These are phyloP conservation scores for Erysimum pusillum DNA, from an alignment of 441 rosid species.

Conservation along the genomic window DNA sequence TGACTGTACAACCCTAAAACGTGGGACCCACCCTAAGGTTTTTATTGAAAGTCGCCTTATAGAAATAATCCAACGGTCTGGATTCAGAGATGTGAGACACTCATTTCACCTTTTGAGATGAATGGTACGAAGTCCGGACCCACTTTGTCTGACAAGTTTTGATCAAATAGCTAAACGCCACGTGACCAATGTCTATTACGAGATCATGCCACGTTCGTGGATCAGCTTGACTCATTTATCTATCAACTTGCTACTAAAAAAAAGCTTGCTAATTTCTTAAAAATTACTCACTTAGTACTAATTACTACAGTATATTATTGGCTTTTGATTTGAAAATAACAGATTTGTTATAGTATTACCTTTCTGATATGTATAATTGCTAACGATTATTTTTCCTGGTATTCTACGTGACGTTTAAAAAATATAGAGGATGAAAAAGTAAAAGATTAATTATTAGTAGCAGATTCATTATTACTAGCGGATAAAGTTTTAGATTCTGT, in stretches of 20 bases:
- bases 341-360: neutral
- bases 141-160: conserved; percentile 41
- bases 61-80: conserved; percentile 42
- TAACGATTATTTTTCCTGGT: neutral
- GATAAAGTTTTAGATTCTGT: neutral
- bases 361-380: neutral
- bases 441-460: neutral
- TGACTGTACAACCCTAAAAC: conserved; percentile 40
- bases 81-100: conserved; percentile 45
- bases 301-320: too few species aligned
- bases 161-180: conserved; percentile 45
- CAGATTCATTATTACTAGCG: neutral
- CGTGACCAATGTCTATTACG: conserved; percentile 43
- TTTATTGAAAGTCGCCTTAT: conserved; percentile 33
- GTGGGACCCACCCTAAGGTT: conserved; percentile 35
- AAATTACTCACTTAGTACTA: too few species aligned
- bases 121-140: conserved; percentile 39
- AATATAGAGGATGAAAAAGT: neutral
- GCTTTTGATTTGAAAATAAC: conserved; percentile 4
- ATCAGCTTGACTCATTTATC: conserved; percentile 29
- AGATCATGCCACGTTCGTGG: conserved; percentile 47
- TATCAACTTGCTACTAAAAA: neutral
- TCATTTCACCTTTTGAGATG: conserved; percentile 47
- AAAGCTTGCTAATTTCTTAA: neutral
- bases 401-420: neutral